These are phyloP conservation scores for Eremomyces bilateralis DNA, from an alignment of 495 filamentous ascomycete species.

Conservation along the genomic window DNA sequence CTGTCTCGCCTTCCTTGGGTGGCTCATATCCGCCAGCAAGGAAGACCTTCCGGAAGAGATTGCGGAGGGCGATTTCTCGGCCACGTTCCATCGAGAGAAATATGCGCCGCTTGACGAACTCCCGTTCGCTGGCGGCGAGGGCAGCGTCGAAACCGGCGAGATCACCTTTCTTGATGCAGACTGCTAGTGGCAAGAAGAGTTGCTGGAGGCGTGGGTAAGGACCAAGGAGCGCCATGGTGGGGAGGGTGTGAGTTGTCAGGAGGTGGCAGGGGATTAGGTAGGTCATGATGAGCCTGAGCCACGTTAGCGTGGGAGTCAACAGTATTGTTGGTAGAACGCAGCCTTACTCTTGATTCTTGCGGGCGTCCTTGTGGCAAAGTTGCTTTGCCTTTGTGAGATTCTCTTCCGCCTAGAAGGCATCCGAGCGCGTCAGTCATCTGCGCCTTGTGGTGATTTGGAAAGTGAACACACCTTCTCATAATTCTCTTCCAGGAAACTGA, in stretches of 20 bases:
- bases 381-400: constrained; percentile 57
- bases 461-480: constrained; percentile 39
- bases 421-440: neutral
- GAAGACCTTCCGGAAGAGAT: constrained; percentile 78
- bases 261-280: constrained; percentile 87
- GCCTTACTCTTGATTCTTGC: constrained; percentile 57
- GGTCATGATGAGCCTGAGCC: constrained; percentile 59
- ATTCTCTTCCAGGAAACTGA: constrained; percentile 79
- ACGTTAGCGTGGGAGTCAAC: neutral
- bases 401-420: constrained; percentile 42
- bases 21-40: constrained; percentile 59
- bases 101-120: constrained; percentile 86
- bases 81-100: constrained; percentile 85
- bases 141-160: constrained; percentile 70
- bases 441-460: neutral
- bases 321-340: neutral
- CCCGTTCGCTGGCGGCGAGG: constrained; percentile 54
- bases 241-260: constrained; percentile 66
- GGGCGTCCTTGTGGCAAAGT: constrained; percentile 47
- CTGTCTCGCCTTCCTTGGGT: constrained; percentile 37
- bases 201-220: constrained; percentile 55
- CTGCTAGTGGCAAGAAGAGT: constrained; percentile 55
- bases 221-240: constrained; percentile 43
- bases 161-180: constrained; percentile 61
- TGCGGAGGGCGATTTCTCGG: constrained; percentile 74